These are phyloP conservation scores for Daucus carota DNA, from an alignment of 129 eudicot species.

Conservation along the genomic window DNA sequence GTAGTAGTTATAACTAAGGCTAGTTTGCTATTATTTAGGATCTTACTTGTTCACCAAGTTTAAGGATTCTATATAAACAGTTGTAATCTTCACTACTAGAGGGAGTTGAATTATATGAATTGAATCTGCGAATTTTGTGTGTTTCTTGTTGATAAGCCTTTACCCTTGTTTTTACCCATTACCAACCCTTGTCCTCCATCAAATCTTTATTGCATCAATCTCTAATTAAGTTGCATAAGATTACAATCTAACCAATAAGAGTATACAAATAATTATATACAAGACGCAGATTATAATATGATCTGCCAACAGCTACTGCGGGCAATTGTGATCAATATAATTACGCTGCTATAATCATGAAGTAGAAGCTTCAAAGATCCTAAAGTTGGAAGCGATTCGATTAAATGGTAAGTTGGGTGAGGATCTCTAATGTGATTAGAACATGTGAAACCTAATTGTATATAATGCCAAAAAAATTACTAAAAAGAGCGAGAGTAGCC, in stretches of 20 bases:
- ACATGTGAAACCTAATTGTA: neutral
- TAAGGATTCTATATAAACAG: no score
- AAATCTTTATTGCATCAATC: neutral
- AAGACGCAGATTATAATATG: no score
- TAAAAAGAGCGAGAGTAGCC: no score
- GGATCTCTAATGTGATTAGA: neutral
- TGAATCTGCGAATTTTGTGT: no score
- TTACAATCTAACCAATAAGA: neutral
- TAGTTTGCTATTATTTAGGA: no score
- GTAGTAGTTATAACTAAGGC: no score
- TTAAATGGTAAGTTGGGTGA: neutral
- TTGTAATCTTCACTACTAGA: no score
- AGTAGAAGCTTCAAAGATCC: neutral
- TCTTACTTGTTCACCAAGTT: no score
- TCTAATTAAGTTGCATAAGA: neutral
- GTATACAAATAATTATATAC: neutral
- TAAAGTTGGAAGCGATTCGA: neutral
- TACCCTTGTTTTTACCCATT: no score
- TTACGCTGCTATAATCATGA: neutral
- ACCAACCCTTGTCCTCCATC: no score
- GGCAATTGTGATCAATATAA: neutral
- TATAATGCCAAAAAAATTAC: neutral
- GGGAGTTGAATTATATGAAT: no score
- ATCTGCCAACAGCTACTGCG: neutral
- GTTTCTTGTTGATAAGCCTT: no score